Percentiles rank a stretch among this genome's conserved stretches.
These are phyloP conservation scores for Eimeria acervulina DNA, from an alignment of 169 alveolate genomes.

Conservation along the genomic window DNA sequence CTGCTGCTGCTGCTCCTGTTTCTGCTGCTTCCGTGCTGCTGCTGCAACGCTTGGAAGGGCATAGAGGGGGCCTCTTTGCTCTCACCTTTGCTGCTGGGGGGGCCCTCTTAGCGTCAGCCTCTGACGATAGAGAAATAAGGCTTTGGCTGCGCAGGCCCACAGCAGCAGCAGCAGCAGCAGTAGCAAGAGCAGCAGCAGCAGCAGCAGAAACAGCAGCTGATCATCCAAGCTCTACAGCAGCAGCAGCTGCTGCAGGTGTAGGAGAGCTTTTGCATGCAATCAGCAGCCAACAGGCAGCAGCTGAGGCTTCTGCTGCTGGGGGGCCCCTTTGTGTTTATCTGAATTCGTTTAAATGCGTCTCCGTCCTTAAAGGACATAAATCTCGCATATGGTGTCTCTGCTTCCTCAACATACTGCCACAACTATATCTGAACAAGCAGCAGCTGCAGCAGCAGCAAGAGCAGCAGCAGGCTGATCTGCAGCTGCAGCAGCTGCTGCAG, in stretches of 20 bases:
- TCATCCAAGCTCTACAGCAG: background rate
- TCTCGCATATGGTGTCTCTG: constrained; percentile 73
- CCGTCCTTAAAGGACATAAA: constrained; percentile 52
- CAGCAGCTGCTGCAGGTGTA: constrained; percentile 41
- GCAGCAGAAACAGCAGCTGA: constrained; percentile 23
- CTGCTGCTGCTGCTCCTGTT: constrained; percentile 47
- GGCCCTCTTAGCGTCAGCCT: constrained; percentile 36
- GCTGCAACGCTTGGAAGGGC: constrained; percentile 35
- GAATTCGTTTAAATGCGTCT: constrained; percentile 27
- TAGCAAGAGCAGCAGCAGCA: constrained; percentile 23
- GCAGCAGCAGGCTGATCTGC: background rate
- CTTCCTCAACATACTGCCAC: constrained; percentile 29
- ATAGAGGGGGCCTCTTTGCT: constrained; percentile 59
- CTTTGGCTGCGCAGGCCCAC: constrained; percentile 24
- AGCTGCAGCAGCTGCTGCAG: background rate
- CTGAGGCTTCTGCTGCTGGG: background rate
- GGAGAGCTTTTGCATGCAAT: background rate
- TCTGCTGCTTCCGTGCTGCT: background rate
- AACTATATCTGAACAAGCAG: too few species aligned
- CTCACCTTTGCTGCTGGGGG: constrained; percentile 33
- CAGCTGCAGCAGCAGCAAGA: background rate
- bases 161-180: too few species aligned
- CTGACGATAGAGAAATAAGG: constrained; percentile 70
- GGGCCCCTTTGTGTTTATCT: background rate
- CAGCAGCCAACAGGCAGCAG: too few species aligned